Evolutionary conservation across 345 rosid species (phyloP).

Genomic region (Gynandropsis gynandra): DNA sequence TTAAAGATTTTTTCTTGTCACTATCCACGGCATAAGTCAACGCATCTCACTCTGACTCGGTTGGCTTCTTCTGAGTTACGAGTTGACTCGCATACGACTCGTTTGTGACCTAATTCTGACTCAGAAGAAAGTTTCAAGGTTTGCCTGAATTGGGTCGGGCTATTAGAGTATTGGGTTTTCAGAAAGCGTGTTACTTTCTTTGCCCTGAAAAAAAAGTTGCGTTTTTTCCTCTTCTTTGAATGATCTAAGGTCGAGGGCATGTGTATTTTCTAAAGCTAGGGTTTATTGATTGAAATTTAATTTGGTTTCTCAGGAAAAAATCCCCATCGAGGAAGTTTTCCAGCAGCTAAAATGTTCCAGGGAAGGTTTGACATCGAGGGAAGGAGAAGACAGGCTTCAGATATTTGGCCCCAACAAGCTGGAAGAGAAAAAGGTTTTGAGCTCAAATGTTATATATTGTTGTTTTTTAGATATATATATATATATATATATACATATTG

Average conservation of each 20-base stretch:
- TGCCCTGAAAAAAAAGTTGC: background rate
- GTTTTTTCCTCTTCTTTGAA: background rate
- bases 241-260: background rate
- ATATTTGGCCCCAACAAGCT: conserved; percentile 91
- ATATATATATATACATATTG: too few relatives aligned
- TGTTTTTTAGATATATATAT: background rate
- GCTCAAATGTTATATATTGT: conserved; percentile 20
- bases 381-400: conserved; percentile 65
- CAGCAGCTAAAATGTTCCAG: conserved; percentile 67
- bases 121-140: background rate
- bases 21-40: conserved; percentile 27
- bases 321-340: conserved; percentile 86
- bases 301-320: conserved; percentile 48
- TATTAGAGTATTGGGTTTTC: background rate
- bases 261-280: background rate
- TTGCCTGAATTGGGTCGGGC: background rate
- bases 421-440: conserved; percentile 80
- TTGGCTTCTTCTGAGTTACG: conserved; percentile 2
- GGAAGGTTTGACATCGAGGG: conserved; percentile 64
- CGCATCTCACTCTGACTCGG: conserved; percentile 1
- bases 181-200: too few relatives aligned
- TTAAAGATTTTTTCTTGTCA: conserved; percentile 18
- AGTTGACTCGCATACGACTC: too few relatives aligned
- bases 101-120: background rate
- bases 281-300: conserved; percentile 7